Percentiles rank a stretch among this genome's conserved stretches.
Conservation (phyloP, 106 monocot genomes). For the Dendrobium nobile region DNA sequence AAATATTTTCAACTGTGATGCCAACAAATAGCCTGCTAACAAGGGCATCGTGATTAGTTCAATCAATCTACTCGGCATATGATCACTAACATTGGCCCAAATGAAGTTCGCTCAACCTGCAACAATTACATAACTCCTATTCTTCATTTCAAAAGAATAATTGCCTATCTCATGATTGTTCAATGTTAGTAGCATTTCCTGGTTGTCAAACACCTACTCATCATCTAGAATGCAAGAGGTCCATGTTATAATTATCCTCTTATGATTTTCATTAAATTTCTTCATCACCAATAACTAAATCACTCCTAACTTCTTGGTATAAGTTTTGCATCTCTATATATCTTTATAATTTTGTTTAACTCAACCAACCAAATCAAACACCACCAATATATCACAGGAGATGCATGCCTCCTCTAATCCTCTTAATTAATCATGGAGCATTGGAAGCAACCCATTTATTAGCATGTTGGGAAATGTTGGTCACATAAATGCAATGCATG, state of each 20-base stretch:
- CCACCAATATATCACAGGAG: neutral
- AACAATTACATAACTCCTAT: neutral
- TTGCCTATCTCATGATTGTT: neutral
- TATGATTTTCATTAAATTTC: neutral
- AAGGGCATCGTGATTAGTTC: neutral
- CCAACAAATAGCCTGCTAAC: neutral
- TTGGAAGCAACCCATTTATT: neutral
- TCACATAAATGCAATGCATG: neutral
- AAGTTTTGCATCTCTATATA: neutral
- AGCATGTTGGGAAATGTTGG: neutral
- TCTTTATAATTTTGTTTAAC: too few species aligned
- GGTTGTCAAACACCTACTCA: neutral
- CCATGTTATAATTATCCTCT: neutral
- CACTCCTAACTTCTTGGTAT: neutral
- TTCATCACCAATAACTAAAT: neutral
- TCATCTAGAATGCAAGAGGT: neutral
- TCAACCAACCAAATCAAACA: neutral
- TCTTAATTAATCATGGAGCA: neutral
- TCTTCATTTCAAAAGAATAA: neutral
- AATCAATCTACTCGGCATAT: neutral
- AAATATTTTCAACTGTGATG: neutral
- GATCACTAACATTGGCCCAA: neutral
- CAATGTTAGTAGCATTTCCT: neutral
- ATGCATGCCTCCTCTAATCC: neutral
- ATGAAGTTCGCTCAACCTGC: neutral